These are phyloP conservation scores for Lactuca sativa DNA, from an alignment of 129 eudicot genomes.

Conservation along the genomic window DNA sequence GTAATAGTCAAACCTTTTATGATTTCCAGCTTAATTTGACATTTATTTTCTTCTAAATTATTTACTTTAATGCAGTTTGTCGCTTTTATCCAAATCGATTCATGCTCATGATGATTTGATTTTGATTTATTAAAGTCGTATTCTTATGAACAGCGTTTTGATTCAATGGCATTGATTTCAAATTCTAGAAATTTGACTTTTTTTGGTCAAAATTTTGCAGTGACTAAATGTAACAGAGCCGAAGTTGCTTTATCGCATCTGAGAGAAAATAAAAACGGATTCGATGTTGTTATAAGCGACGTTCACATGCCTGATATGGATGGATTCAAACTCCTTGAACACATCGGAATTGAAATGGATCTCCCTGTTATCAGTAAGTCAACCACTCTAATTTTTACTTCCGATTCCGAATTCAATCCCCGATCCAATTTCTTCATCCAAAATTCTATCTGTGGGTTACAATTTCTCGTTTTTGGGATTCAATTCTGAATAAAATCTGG, in stretches of 20 bases:
- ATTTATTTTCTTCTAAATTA: background rate
- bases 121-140: background rate
- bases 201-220: conserved; percentile 33
- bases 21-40: conserved; percentile 3
- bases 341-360: conserved; percentile 72
- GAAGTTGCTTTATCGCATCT: conserved; percentile 44
- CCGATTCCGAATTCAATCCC: background rate
- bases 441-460: background rate
- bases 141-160: conserved; percentile 5
- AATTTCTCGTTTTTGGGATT: conserved; percentile 13
- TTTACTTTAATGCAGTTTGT: background rate
- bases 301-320: conserved; percentile 81
- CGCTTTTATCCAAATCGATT: background rate
- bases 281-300: conserved; percentile 68
- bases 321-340: conserved; percentile 74
- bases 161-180: conserved; percentile 4
- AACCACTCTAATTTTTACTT: conserved; percentile 26
- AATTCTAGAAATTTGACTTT: conserved; percentile 9
- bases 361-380: conserved; percentile 71
- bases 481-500: background rate
- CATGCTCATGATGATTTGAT: conserved; percentile 3
- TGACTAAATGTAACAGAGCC: conserved; percentile 55
- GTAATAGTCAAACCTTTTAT: conserved; percentile 20
- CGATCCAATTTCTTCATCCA: background rate
- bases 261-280: conserved; percentile 54